Percentiles rank a stretch among this genome's conserved stretches.
phyloP scores from a whole-genome alignment of 2,329 filamentous ascomycete species.

The Cladosporium cucumerinum region DNA sequence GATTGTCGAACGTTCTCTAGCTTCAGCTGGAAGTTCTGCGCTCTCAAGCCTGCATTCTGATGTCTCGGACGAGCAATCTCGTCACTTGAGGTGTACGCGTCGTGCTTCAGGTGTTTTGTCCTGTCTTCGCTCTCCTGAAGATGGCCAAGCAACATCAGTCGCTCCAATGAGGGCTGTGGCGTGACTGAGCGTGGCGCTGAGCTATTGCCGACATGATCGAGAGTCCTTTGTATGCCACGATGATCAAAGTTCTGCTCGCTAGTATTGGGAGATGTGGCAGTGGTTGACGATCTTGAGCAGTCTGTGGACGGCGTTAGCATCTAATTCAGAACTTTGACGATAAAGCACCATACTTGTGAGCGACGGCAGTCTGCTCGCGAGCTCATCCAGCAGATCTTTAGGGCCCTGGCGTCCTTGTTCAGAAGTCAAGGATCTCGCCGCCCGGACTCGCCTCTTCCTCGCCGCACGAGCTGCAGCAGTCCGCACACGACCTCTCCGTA shows the following conservation, averaged over 20 bases:
- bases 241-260: background rate
- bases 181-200: background rate
- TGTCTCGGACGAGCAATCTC: background rate
- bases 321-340: background rate
- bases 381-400: background rate
- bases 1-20: background rate
- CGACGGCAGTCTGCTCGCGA: background rate
- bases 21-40: background rate
- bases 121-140: background rate
- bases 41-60: background rate
- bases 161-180: background rate
- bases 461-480: background rate
- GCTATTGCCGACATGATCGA: background rate
- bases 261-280: no score
- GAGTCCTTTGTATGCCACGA: background rate
- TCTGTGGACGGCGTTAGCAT: background rate
- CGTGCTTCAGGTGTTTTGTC: background rate
- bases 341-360: background rate
- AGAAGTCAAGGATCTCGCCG: background rate
- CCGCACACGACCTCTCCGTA: background rate
- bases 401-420: background rate
- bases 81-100: background rate
- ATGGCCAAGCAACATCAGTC: background rate
- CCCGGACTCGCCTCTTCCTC: background rate
- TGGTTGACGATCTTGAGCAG: background rate